Conservation (phyloP, 169 alveolate species). For the Eimeria sp. region DNA sequence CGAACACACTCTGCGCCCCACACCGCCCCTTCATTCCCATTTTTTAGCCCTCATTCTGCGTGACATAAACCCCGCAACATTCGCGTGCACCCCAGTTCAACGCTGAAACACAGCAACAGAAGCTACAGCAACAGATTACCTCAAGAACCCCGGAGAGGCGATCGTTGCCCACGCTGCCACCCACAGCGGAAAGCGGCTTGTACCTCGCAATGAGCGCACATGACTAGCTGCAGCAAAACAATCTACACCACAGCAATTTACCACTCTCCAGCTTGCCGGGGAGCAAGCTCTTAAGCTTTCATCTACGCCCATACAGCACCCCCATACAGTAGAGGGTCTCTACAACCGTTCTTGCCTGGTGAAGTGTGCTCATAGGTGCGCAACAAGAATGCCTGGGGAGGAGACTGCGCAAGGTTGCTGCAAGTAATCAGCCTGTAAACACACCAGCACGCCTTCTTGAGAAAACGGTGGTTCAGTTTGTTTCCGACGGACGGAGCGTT, state of each 20-base stretch:
- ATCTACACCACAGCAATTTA: not conserved
- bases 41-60: not conserved
- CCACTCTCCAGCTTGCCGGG: not conserved
- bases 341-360: conserved; percentile 27
- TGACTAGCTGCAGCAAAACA: conserved; percentile 31
- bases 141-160: conserved; percentile 48
- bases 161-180: conserved; percentile 75
- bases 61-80: not conserved
- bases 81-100: not conserved
- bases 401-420: conserved; percentile 32
- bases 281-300: not conserved
- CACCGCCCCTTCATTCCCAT: not conserved
- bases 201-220: conserved; percentile 54
- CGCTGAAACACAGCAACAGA: not conserved
- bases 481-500: too few relatives aligned
- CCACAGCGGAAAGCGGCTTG: conserved; percentile 69
- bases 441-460: not conserved
- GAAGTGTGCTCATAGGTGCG: conserved; percentile 63
- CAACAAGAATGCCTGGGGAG: conserved; percentile 49
- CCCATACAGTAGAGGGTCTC: too few relatives aligned
- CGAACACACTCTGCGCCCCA: not conserved
- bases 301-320: not conserved
- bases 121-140: not conserved
- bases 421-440: conserved; percentile 15
- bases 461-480: too few relatives aligned